Conservation (phyloP, 176 grass and related monocot genomes). For the Leersia perrieri region DNA sequence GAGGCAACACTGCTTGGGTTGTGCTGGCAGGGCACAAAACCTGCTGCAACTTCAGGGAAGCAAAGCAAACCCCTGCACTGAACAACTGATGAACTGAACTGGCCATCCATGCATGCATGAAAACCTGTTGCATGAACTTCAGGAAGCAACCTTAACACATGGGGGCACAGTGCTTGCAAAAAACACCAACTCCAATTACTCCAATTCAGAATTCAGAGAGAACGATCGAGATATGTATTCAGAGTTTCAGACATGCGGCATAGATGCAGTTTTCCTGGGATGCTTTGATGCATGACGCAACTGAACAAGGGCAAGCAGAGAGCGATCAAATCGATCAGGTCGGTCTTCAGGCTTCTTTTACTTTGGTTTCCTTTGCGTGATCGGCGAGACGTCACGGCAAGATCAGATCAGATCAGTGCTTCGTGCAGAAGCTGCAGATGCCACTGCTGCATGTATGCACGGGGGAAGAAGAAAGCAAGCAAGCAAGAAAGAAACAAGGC, state of each 20-base stretch:
- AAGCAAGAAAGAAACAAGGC: no score
- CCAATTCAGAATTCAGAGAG: neutral
- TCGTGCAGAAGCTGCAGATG: neutral
- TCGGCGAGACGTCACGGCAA: neutral
- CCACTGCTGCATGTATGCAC: no score
- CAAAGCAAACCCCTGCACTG: neutral
- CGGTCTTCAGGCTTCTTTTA: neutral
- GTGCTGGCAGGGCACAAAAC: neutral
- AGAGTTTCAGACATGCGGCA: neutral
- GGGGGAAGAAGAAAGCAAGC: no score
- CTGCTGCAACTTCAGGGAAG: neutral
- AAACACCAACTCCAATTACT: neutral
- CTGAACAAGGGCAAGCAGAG: neutral
- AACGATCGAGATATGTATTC: neutral
- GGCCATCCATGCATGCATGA: no score
- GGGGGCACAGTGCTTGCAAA: neutral
- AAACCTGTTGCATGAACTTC: neutral
- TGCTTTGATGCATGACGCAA: neutral
- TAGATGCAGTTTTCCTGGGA: neutral
- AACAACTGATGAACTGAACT: neutral
- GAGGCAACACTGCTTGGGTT: neutral
- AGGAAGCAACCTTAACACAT: neutral
- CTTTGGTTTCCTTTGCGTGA: neutral
- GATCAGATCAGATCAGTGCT: neutral
- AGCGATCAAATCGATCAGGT: neutral